Evolutionary conservation across 2,329 filamentous ascomycete genomes (phyloP).

Genomic region (Fonsecaea monophora): DNA sequence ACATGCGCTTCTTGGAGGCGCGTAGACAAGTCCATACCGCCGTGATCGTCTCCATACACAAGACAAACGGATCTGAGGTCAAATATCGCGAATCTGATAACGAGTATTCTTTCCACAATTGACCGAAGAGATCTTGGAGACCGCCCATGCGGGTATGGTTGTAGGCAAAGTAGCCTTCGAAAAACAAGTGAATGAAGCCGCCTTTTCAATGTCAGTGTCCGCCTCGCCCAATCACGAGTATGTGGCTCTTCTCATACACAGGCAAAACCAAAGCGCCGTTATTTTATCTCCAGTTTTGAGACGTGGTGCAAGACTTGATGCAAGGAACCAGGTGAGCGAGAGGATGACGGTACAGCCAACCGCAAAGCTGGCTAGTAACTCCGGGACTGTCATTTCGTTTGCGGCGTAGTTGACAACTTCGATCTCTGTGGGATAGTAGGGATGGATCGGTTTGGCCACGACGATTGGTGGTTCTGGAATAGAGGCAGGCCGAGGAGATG

Average conservation of each 20-base stretch:
- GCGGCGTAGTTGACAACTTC: constrained; percentile 68
- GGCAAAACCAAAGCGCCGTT: constrained; percentile 75
- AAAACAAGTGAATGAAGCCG: constrained; percentile 72
- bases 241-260: constrained; percentile 62
- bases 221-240: background rate
- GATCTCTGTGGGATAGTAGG: constrained; percentile 73
- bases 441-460: constrained; percentile 57
- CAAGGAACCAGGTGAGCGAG: constrained; percentile 60
- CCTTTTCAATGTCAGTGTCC: constrained; percentile 43
- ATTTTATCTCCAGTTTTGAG: constrained; percentile 63
- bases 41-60: constrained; percentile 87
- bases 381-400: constrained; percentile 67
- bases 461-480: constrained; percentile 9
- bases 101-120: constrained; percentile 93
- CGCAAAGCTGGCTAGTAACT: constrained; percentile 67
- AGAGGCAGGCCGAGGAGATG: background rate
- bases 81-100: constrained; percentile 87
- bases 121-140: constrained; percentile 75
- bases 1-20: background rate
- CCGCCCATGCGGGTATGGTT: constrained; percentile 71
- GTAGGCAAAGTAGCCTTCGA: constrained; percentile 83
- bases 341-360: constrained; percentile 65
- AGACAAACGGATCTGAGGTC: constrained; percentile 78
- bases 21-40: constrained; percentile 57
- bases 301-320: constrained; percentile 60